These are phyloP conservation scores for Hygrocybe punicea DNA, from an alignment of 768 basidiomycete species.

Conservation along the genomic window DNA sequence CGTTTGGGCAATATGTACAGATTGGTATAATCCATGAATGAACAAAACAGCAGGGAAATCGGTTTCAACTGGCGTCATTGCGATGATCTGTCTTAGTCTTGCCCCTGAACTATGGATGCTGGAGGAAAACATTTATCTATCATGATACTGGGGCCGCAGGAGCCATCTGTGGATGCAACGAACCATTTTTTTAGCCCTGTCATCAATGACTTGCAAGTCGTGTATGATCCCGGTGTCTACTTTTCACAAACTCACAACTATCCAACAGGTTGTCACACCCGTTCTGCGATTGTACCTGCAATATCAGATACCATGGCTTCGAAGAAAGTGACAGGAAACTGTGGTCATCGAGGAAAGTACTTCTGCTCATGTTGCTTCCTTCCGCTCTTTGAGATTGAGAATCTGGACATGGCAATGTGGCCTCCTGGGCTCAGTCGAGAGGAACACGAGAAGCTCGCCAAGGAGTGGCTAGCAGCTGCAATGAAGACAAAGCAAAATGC, in stretches of 20 bases:
- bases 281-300: slow-evolving; percentile 19
- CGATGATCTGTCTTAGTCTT: slow-evolving; percentile 1
- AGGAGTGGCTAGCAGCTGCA: slow-evolving; percentile 11
- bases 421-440: neutral
- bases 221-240: slow-evolving; percentile 23
- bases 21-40: neutral
- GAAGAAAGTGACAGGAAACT: slow-evolving; percentile 3
- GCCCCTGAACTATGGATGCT: neutral
- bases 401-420: slow-evolving; percentile 22
- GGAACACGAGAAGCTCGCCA: slow-evolving; percentile 12
- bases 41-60: slow-evolving; percentile 2
- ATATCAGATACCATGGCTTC: slow-evolving; percentile 15
- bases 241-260: slow-evolving; percentile 14
- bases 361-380: slow-evolving; percentile 26
- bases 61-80: neutral
- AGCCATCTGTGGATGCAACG: slow-evolving; percentile 28
- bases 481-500: neutral
- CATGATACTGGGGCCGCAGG: slow-evolving; percentile 37
- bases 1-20: neutral
- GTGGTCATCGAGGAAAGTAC: neutral
- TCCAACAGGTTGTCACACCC: slow-evolving; percentile 17
- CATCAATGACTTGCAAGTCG: slow-evolving; percentile 27
- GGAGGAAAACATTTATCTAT: slow-evolving; percentile 21
- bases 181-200: slow-evolving; percentile 35
- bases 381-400: slow-evolving; percentile 15